Conservation (phyloP, 805 yeast genomes). For the Suhomyces canberraensis region DNA sequence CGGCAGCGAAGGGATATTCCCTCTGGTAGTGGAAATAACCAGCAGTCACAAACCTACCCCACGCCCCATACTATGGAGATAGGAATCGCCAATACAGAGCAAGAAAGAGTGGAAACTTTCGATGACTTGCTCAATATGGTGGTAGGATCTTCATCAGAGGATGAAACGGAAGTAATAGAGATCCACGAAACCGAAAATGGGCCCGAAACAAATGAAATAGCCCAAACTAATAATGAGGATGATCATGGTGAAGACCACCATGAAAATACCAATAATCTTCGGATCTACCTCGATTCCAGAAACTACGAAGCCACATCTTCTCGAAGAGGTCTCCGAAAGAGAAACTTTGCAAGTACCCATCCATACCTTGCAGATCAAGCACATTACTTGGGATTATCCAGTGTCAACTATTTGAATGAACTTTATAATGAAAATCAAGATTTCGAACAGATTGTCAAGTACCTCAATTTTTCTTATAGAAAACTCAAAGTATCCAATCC, state of each 20-base stretch:
- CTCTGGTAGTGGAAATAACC: too few species aligned
- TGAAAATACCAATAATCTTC: conserved; percentile 12
- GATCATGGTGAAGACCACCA: conserved; percentile 1
- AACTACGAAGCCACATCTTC: conserved; percentile 10
- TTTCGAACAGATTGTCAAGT: conserved; percentile 29
- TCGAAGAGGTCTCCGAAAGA: conserved; percentile 33
- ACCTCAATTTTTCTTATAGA: conserved; percentile 34
- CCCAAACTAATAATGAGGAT: not conserved
- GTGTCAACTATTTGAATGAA: conserved; percentile 34
- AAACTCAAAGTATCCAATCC: conserved; percentile 31
- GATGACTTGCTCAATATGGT: not conserved
- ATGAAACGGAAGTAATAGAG: too few species aligned
- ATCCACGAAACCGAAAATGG: not conserved
- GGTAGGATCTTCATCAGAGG: not conserved
- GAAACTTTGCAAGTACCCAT: conserved; percentile 43
- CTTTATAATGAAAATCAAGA: conserved; percentile 34
- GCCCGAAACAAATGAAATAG: not conserved
- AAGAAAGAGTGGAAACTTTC: not conserved
- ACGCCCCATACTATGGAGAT: not conserved
- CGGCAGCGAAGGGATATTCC: too few species aligned
- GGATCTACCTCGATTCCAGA: conserved; percentile 13
- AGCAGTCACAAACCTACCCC: not conserved
- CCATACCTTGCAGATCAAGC: conserved; percentile 46
- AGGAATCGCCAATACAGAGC: not conserved
- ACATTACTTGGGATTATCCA: conserved; percentile 39